A percentile compares a stretch with the other conserved stretches of the same genome.
Evolutionary conservation across 768 basidiomycete genomes (phyloP).

Genomic region (Multifurca ochricompacta): DNA sequence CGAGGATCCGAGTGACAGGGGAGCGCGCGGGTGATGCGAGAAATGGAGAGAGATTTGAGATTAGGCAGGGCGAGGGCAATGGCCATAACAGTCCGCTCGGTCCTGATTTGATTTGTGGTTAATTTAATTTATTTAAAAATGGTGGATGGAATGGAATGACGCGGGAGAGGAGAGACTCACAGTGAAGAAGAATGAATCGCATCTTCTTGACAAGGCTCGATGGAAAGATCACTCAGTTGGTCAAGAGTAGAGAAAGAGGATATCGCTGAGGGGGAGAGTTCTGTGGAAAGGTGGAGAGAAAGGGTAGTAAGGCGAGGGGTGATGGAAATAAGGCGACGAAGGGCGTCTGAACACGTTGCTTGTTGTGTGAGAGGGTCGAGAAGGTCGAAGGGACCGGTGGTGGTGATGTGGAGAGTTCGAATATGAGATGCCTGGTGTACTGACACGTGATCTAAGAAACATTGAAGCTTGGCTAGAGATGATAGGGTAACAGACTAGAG

Average conservation of each 20-base stretch:
- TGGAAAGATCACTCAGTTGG: slow-evolving; percentile 10
- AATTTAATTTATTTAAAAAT: too few species aligned
- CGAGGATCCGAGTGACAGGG: not conserved
- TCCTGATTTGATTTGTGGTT: slow-evolving; percentile 5
- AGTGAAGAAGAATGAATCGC: slow-evolving; percentile 3
- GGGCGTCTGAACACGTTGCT: slow-evolving; percentile 9
- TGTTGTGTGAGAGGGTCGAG: not conserved
- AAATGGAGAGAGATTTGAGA: slow-evolving; percentile 18
- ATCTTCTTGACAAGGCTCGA: slow-evolving; percentile 17
- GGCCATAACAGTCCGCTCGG: slow-evolving; percentile 15
- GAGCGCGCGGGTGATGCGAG: slow-evolving; percentile 14
- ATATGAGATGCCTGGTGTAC: slow-evolving; percentile 11
- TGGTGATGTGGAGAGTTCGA: slow-evolving; percentile 17
- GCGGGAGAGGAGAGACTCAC: slow-evolving; percentile 12
- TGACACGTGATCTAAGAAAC: slow-evolving; percentile 18
- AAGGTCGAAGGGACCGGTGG: not conserved
- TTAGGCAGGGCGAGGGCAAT: slow-evolving; percentile 16
- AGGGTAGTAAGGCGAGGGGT: slow-evolving; percentile 14
- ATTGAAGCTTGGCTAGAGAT: slow-evolving; percentile 11
- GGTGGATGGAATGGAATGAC: slow-evolving; percentile 4
- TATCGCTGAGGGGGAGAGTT: slow-evolving; percentile 10
- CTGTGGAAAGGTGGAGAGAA: slow-evolving; percentile 16
- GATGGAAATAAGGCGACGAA: slow-evolving; percentile 4
- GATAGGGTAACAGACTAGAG: slow-evolving; percentile 14
- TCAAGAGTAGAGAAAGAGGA: slow-evolving; percentile 8